These are phyloP conservation scores for Parmelia sp. DNA, from an alignment of 495 filamentous ascomycete species.

Conservation along the genomic window DNA sequence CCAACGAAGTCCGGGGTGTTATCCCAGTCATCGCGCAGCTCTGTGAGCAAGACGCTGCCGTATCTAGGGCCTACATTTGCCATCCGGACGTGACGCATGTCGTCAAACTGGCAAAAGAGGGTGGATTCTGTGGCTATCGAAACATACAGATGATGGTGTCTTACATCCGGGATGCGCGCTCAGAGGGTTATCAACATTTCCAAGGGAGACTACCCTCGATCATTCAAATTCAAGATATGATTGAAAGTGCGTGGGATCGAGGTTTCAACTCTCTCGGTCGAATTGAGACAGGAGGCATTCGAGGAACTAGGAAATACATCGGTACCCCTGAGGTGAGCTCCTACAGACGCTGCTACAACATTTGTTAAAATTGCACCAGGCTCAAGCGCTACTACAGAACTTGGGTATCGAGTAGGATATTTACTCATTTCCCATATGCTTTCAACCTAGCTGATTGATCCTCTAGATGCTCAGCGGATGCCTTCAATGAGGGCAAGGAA, in stretches of 20 bases:
- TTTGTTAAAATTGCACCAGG: conserved; percentile 41
- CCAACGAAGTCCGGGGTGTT: conserved; percentile 62
- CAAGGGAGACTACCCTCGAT: conserved; percentile 63
- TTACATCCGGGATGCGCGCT: conserved; percentile 57
- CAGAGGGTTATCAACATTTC: conserved; percentile 55
- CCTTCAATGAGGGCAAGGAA: conserved; percentile 37
- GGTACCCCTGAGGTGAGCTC: conserved; percentile 77
- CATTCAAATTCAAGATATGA: conserved; percentile 76
- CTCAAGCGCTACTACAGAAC: conserved; percentile 69
- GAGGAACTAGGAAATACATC: conserved; percentile 88
- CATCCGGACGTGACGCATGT: conserved; percentile 71
- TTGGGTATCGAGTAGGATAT: conserved; percentile 52
- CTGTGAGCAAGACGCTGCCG: conserved; percentile 57
- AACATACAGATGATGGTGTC: conserved; percentile 94
- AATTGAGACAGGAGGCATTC: conserved; percentile 79
- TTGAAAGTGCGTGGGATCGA: conserved; percentile 84
- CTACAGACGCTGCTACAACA: conserved; percentile 6
- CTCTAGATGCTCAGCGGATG: conserved; percentile 47
- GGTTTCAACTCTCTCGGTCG: conserved; percentile 71
- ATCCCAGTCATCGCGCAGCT: conserved; percentile 67
- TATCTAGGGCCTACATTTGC: conserved; percentile 71
- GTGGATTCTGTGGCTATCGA: conserved; percentile 94
- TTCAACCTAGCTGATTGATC: conserved; percentile 1
- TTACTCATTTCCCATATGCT: conserved; percentile 6
- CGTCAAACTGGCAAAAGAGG: conserved; percentile 70